phyloP scores from a whole-genome alignment of 768 basidiomycete species.

The Cystobasidium tubakii region DNA sequence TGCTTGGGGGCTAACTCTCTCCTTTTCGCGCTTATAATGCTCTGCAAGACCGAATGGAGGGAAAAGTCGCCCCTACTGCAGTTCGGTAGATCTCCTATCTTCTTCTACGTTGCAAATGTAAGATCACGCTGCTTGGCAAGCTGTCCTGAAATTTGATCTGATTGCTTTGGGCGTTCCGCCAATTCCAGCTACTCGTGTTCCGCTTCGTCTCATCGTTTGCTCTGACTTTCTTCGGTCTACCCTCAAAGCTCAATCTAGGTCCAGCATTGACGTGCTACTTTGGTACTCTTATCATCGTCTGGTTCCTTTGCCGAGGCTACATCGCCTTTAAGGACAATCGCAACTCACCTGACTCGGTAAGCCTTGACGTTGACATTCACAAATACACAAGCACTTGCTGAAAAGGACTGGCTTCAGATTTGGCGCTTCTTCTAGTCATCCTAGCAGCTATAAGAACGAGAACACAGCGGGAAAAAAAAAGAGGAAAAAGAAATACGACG shows the following conservation, averaged over 20 bases:
- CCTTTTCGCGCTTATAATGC: slow-evolving; percentile 12
- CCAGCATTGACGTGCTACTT: slow-evolving; percentile 29
- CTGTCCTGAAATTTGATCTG: too few species aligned
- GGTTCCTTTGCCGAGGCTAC: slow-evolving; percentile 27
- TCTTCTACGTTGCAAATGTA: slow-evolving; percentile 34
- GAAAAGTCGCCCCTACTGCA: slow-evolving; percentile 18
- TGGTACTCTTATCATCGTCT: slow-evolving; percentile 27
- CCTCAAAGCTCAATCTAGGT: slow-evolving; percentile 17
- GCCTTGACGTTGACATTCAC: neutral
- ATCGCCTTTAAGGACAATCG: slow-evolving; percentile 25
- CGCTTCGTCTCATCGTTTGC: slow-evolving; percentile 30
- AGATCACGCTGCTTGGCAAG: too few species aligned
- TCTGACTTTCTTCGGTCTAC: slow-evolving; percentile 33
- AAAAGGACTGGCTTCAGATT: neutral
- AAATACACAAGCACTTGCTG: neutral
- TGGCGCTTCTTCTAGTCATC: slow-evolving; percentile 17
- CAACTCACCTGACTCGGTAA: slow-evolving; percentile 32
- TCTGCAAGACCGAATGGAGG: slow-evolving; percentile 22
- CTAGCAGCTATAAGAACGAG: neutral
- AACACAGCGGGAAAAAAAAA: too few species aligned
- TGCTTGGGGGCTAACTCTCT: neutral
- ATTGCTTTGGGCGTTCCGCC: too few species aligned
- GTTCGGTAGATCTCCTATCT: slow-evolving; percentile 28
- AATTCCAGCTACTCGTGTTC: slow-evolving; percentile 33
- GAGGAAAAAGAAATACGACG: too few species aligned